Conservation (phyloP, 148 eudicot species). For the Fagopyrum esculentum region DNA sequence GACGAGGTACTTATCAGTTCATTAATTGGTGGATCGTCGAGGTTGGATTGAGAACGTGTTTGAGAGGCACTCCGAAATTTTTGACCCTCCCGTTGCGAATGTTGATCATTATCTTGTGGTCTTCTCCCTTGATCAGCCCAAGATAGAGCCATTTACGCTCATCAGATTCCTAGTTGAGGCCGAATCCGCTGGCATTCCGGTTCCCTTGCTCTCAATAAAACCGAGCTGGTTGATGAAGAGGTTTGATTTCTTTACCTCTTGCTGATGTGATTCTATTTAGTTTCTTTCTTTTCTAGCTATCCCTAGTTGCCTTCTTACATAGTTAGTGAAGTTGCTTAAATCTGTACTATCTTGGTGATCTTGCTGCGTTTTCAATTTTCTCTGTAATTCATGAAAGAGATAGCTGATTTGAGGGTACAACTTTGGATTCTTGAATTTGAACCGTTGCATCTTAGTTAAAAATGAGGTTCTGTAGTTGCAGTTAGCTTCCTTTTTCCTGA, state of each 20-base stretch:
- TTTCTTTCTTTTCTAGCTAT: background rate
- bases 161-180: slow-evolving; percentile 92
- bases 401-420: background rate
- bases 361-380: background rate
- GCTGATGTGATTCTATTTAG: background rate
- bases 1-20: slow-evolving; percentile 78
- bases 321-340: too few relatives aligned
- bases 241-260: slow-evolving; percentile 24
- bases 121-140: slow-evolving; percentile 79
- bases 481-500: background rate
- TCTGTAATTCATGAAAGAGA: background rate
- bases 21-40: slow-evolving; percentile 75
- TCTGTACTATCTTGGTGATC: too few relatives aligned
- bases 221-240: slow-evolving; percentile 71
- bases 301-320: background rate
- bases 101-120: slow-evolving; percentile 74
- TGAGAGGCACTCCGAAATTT: slow-evolving; percentile 47
- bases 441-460: too few relatives aligned
- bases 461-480: background rate
- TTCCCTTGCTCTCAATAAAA: slow-evolving; percentile 74
- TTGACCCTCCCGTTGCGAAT: slow-evolving; percentile 92
- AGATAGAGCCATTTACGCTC: slow-evolving; percentile 52
- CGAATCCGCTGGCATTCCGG: slow-evolving; percentile 65
- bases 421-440: background rate
- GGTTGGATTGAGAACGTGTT: slow-evolving; percentile 92